Percentiles rank a stretch among this genome's conserved stretches.
These are phyloP conservation scores for Myxozyma neotropica DNA, from an alignment of 805 yeast species.

Conservation along the genomic window DNA sequence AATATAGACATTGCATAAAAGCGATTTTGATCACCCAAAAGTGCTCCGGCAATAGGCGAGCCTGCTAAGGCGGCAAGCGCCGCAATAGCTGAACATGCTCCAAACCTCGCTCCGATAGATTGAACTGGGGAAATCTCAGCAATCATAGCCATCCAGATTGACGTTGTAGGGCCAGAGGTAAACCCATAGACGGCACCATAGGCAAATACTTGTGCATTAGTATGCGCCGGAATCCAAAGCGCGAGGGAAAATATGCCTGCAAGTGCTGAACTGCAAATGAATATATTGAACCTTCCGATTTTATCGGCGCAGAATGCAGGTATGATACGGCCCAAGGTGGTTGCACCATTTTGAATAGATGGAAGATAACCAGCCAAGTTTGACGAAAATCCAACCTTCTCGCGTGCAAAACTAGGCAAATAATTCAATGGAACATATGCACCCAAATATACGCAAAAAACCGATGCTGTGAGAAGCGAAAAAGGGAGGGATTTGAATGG, in stretches of 20 bases:
- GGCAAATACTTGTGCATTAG: slow-evolving; percentile 38
- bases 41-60: slow-evolving; percentile 41
- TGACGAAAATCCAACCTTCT: slow-evolving; percentile 29
- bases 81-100: slow-evolving; percentile 57
- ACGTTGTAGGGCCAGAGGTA: slow-evolving; percentile 41
- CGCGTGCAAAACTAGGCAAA: slow-evolving; percentile 38
- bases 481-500: slow-evolving; percentile 38
- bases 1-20: slow-evolving; percentile 31
- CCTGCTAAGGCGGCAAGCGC: slow-evolving; percentile 50
- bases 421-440: slow-evolving; percentile 42
- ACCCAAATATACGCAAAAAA: slow-evolving; percentile 38
- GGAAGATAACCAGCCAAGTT: slow-evolving; percentile 38
- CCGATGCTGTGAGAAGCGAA: slow-evolving; percentile 35
- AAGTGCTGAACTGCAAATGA: slow-evolving; percentile 44
- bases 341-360: slow-evolving; percentile 27
- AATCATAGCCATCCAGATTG: slow-evolving; percentile 41
- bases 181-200: slow-evolving; percentile 42
- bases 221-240: slow-evolving; percentile 65
- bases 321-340: slow-evolving; percentile 48
- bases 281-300: slow-evolving; percentile 58
- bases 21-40: slow-evolving; percentile 20
- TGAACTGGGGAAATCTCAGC: slow-evolving; percentile 37
- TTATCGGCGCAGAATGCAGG: slow-evolving; percentile 52
- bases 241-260: slow-evolving; percentile 53
- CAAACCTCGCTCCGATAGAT: slow-evolving; percentile 53